Evolutionary conservation across 768 basidiomycete species (phyloP), one percentile per base, ranked within the genome.

Genomic region (Lanmaoa rubissima): DNA sequence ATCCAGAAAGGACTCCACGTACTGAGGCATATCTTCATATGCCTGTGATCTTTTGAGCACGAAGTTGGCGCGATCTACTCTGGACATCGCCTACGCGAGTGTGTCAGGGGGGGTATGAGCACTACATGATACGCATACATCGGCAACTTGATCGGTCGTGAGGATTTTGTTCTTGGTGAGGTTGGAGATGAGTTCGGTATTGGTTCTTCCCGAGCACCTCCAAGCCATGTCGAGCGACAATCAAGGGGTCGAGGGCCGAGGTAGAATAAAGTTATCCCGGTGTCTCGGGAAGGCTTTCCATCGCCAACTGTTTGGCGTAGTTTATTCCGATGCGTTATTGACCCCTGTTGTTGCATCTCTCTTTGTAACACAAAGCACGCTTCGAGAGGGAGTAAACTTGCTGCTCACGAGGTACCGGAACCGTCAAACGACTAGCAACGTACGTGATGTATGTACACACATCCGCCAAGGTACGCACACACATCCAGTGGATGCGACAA

Each of bases 1-100:
- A 41, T 2, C 19, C 0, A 70, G 69, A 60, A 76, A 73, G 24
- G 60, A 53, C 59, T 74, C 70, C 19, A 50, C 63, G 12, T 69
- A 88, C 86, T 90, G 86, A 5, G 92, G 92, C 0, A 86, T 84
- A 67, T 94, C 92, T 34, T 83, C 74, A 55, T 94, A 94, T 5
- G 91, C 88, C n/a, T 76, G 75, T 0, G 65, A 57, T 16, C 66
- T 60, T 70, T 77, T 54, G 51, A 69, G 53, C 12, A 90, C 87
- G 63, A 87, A 92, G 65, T 88, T 82, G 26, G 79, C 83, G 36
- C 90, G 78, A 69, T 92, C 89, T 19, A 88, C 84, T 28, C 72
- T 73, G 16, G 74, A 63, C 89, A 91, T 90, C 0, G 89, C 90
- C 84, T 90, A 59, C 6, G 47, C 48, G 5, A 6, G 12, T 11